Percentiles rank a stretch among this genome's conserved stretches.
Conservation (phyloP, 2,329 filamentous ascomycete genomes). For the Pestalotiopsis sp. region DNA sequence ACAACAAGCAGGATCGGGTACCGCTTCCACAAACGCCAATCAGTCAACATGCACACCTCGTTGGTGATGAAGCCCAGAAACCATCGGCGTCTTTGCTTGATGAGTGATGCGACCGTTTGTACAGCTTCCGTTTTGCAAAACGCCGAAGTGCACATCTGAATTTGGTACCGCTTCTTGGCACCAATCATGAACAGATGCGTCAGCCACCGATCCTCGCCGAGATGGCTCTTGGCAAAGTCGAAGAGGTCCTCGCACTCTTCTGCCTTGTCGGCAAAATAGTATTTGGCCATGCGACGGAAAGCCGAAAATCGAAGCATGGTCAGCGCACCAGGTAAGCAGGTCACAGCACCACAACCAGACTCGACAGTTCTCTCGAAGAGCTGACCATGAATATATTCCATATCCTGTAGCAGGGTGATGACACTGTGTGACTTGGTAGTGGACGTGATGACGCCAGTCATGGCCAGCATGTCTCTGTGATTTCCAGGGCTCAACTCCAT, state of each 20-base stretch:
- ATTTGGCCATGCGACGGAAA: constrained; percentile 95
- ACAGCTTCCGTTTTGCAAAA: constrained; percentile 99
- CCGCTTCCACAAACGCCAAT: constrained; percentile 85
- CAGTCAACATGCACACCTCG: constrained; percentile 97
- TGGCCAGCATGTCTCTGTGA: constrained; percentile 89
- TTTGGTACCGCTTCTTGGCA: constrained; percentile 89
- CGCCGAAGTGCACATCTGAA: constrained; percentile 95
- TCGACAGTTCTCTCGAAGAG: constrained; percentile 95
- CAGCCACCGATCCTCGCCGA: constrained; percentile 95
- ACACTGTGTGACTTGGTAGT: constrained; percentile 87
- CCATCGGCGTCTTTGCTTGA: constrained; percentile 96
- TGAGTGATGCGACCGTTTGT: constrained; percentile 79
- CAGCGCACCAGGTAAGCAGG: constrained; percentile 90
- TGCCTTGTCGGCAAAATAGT: constrained; percentile 97
- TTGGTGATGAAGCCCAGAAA: constrained; percentile 98
- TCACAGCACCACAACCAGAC: constrained; percentile 90
- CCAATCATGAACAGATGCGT: constrained; percentile 99
- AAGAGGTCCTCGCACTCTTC: constrained; percentile 96
- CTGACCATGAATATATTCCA: constrained; percentile 98
- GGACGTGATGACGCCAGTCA: constrained; percentile 96
- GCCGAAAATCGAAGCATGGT: constrained; percentile 96
- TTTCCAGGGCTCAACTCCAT: constrained; percentile 97
- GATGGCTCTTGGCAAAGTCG: constrained; percentile 92
- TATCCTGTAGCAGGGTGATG: constrained; percentile 92
- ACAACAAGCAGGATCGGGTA: constrained; percentile 87